Evolutionary conservation across 1,284 basidiomycete species (phyloP).

Genomic region (Pyrrhoderma noxium): DNA sequence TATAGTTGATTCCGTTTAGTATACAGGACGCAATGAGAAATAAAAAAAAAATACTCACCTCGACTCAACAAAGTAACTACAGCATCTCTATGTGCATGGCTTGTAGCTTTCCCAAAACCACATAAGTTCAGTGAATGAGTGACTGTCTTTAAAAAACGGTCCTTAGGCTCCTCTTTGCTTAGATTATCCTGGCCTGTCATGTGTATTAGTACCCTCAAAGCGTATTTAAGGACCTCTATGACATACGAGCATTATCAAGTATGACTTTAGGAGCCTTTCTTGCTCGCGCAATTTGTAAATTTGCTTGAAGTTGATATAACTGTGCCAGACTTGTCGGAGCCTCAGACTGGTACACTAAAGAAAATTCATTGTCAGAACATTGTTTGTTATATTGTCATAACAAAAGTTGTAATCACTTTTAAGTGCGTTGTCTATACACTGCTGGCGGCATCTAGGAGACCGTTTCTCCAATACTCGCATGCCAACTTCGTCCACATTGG

Average conservation of each 20-base stretch:
- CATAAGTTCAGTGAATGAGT: constrained; percentile 65
- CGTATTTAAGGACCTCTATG: constrained; percentile 2
- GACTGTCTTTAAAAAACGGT: constrained; percentile 62
- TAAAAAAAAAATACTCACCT: constrained; percentile 35
- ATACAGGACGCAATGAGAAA: constrained; percentile 19
- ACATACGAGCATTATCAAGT: constrained; percentile 66
- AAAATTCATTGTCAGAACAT: constrained; percentile 13
- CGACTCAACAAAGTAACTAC: constrained; percentile 43
- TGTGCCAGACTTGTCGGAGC: constrained; percentile 44
- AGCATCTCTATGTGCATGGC: constrained; percentile 27
- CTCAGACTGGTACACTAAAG: constrained; percentile 47
- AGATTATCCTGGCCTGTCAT: constrained; percentile 62
- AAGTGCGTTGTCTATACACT: constrained; percentile 52
- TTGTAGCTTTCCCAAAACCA: constrained; percentile 45
- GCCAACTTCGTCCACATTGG: constrained; percentile 73
- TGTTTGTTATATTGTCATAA: neutral
- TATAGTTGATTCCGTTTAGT: constrained; percentile 9
- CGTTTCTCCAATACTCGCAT: constrained; percentile 70
- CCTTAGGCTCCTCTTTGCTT: constrained; percentile 54
- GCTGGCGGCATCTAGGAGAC: constrained; percentile 61
- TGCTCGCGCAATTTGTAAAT: constrained; percentile 73
- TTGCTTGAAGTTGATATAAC: constrained; percentile 75
- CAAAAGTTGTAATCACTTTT: constrained; percentile 44
- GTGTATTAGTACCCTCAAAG: constrained; percentile 1
- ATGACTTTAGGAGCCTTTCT: constrained; percentile 76